Base-by-base conservation (phyloP, 164 flowering plant species). In the Umbilicus rupestris region DNA sequence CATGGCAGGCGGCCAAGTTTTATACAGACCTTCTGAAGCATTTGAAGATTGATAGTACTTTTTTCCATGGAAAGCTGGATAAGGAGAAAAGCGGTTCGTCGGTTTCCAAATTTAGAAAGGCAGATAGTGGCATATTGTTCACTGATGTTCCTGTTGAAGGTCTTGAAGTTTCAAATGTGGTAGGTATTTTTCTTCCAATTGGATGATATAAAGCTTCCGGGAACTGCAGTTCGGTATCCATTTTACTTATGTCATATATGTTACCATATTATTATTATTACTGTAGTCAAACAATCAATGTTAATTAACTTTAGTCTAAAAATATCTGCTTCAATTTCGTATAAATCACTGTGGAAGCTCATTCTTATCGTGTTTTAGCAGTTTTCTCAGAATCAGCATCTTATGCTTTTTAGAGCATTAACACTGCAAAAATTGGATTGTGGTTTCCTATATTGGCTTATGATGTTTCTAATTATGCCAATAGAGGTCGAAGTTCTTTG, bases 141-240 rank as follows among this genome's bases (percentile, higher is more conserved):
- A 95, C 99, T 39, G 96, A 95, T 84, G 94, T 95, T 64, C 97
- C 97, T 72, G 99, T 93, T 65, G 89, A 96, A 57, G 97, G 98
- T 35, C 94, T 95, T 69, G 96, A 95, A 73, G 87, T 95, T 73
- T 94, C 94, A 64, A 78, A 85, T 50, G 97, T 92, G 89, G 98
- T 94, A 81, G 72, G 69, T 65, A 39, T 55, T 65, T 28, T 31
- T 62, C 47, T 46, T 59, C 6, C 45, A 59, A 31, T n/a, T n/a
- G 26, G 33, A 71, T 62, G 11, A 20, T 50, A 16, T 7, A 50
- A 20, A 20, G 28, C 10, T 22, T 8, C 7, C 28, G 12, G 47
- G 19, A 15, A 44, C 47, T 44, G 47, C 16, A 17, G 16, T 46
- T 45, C 17, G 2, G 19, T 45, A 16, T 45, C 19, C 17, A 17